A percentile compares a stretch with the other conserved stretches of the same genome.
phyloP scores from a whole-genome alignment of 768 basidiomycete genomes.

The Podaxis sp. region DNA sequence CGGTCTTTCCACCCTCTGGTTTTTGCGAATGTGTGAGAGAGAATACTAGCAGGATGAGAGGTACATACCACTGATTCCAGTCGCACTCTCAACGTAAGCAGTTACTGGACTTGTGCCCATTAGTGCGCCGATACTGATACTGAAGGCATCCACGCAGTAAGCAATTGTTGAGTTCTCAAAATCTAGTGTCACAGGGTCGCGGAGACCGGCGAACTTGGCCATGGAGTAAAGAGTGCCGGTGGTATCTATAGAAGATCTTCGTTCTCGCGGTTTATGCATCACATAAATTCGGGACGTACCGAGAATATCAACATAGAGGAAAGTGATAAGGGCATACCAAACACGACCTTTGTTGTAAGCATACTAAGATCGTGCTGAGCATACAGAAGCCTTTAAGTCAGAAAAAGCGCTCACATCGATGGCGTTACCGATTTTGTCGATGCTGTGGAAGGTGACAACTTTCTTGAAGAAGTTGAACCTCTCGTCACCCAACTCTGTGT shows the following conservation, averaged over 20 bases:
- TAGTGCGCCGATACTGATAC: constrained; percentile 78
- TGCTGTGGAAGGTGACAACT: constrained; percentile 72
- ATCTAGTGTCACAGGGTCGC: constrained; percentile 80
- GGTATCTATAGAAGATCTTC: constrained; percentile 24
- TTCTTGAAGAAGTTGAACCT: constrained; percentile 85
- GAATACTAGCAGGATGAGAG: not conserved
- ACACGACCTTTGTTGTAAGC: constrained; percentile 61
- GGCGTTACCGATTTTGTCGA: constrained; percentile 62
- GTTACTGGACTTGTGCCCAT: constrained; percentile 82
- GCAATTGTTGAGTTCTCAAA: constrained; percentile 84
- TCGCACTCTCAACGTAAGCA: constrained; percentile 80
- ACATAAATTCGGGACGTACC: constrained; percentile 39
- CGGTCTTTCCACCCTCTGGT: constrained; percentile 85
- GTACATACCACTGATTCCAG: constrained; percentile 68
- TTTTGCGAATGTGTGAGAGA: not conserved
- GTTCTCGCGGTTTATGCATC: constrained; percentile 22
- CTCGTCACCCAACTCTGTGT: constrained; percentile 64
- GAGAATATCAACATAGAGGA: constrained; percentile 88
- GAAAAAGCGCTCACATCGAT: constrained; percentile 52
- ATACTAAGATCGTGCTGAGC: constrained; percentile 18
- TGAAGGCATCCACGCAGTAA: constrained; percentile 82
- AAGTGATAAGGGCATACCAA: constrained; percentile 87
- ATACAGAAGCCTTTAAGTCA: not conserved
- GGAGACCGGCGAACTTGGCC: constrained; percentile 89
- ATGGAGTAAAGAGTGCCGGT: constrained; percentile 84